phyloP scores from a whole-genome alignment of 2,329 filamentous ascomycete species.

The Hyphodiscus sp. region DNA sequence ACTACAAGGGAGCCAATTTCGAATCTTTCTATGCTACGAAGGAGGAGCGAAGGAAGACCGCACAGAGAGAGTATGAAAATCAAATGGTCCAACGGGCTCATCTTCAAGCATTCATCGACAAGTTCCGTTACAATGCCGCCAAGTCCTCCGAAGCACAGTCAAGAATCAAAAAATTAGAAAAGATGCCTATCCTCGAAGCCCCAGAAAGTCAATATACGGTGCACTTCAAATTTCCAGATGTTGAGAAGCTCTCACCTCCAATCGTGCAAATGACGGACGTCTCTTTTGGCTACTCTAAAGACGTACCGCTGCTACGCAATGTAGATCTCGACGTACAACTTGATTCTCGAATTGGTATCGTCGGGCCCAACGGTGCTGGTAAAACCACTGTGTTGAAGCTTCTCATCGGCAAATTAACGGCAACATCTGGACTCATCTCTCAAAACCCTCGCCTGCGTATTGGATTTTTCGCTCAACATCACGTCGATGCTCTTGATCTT shows the following conservation, averaged over 20 bases:
- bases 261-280: constrained; percentile 97
- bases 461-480: constrained; percentile 97
- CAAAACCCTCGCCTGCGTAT: constrained; percentile 83
- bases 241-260: constrained; percentile 93
- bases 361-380: constrained; percentile 97
- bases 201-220: constrained; percentile 94
- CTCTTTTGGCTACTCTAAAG: constrained; percentile 77
- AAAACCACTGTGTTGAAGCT: constrained; percentile 98
- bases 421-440: constrained; percentile 75
- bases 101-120: constrained; percentile 97
- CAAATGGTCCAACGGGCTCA: constrained; percentile 93
- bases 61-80: constrained; percentile 96
- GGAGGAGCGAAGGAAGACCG: constrained; percentile 93
- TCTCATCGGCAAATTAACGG: constrained; percentile 78
- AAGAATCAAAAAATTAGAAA: constrained; percentile 97
- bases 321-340: constrained; percentile 96
- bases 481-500: constrained; percentile 92
- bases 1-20: constrained; percentile 97
- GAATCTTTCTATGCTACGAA: constrained; percentile 96
- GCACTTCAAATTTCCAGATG: constrained; percentile 94
- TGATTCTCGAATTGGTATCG: constrained; percentile 96
- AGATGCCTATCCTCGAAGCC: constrained; percentile 84
- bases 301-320: constrained; percentile 73
- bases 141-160: constrained; percentile 98
- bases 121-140: constrained; percentile 98